Evolutionary conservation across 164 flowering plant genomes (phyloP).

Genomic region (Vitis vinifera): DNA sequence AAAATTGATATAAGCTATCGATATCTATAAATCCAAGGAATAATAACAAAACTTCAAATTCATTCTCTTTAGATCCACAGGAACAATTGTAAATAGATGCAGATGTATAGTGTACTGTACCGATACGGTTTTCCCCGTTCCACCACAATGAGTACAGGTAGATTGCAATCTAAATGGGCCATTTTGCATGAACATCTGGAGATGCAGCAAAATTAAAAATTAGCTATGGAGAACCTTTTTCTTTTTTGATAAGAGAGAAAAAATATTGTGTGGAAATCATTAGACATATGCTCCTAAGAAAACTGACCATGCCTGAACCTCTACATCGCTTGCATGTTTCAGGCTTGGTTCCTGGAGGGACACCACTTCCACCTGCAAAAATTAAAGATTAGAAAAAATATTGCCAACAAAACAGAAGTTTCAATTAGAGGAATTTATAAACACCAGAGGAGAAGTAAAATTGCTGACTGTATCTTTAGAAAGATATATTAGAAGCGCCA

Average conservation of each 20-base stretch:
- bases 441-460: too few relatives aligned
- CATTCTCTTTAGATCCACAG: too few relatives aligned
- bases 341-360: conserved; percentile 94
- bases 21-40: too few relatives aligned
- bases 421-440: too few relatives aligned
- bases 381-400: conserved; percentile 3
- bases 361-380: conserved; percentile 85
- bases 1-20: too few relatives aligned
- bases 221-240: background rate
- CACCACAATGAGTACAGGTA: conserved; percentile 73
- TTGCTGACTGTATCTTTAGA: too few relatives aligned
- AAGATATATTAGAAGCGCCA: too few relatives aligned
- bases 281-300: background rate
- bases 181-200: conserved; percentile 57
- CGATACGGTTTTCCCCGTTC: conserved; percentile 72
- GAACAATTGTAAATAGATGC: too few relatives aligned
- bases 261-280: background rate
- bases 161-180: conserved; percentile 73
- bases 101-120: conserved; percentile 33
- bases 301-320: conserved; percentile 86
- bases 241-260: too few relatives aligned
- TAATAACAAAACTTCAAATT: too few relatives aligned
- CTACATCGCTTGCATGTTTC: conserved; percentile 80
- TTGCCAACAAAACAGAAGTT: too few relatives aligned
- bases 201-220: conserved; percentile 10